A percentile compares a stretch with the other conserved stretches of the same genome.
Conservation (phyloP, 768 basidiomycete species). For the Coprinopsis cinerea region DNA sequence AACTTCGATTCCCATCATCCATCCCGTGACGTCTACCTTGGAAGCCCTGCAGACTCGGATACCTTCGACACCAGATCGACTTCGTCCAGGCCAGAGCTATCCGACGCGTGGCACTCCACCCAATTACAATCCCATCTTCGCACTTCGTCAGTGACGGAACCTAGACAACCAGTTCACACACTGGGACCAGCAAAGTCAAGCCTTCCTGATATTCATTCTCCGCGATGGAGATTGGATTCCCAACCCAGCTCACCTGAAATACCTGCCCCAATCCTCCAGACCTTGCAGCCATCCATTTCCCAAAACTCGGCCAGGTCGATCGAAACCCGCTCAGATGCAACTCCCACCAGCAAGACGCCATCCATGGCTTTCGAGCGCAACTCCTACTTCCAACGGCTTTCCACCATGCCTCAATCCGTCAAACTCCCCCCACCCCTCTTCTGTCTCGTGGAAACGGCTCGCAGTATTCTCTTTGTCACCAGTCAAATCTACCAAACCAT, state of each 20-base stretch:
- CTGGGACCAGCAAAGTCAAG: constrained; percentile 65
- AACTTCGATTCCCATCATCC: constrained; percentile 39
- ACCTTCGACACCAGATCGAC: constrained; percentile 30
- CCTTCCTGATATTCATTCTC: constrained; percentile 68
- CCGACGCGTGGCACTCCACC: neutral
- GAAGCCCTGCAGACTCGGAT: constrained; percentile 53
- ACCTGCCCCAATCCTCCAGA: too few species aligned
- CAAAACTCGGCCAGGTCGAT: constrained; percentile 2
- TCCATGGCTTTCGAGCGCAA: constrained; percentile 77
- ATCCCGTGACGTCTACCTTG: constrained; percentile 49
- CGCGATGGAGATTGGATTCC: constrained; percentile 17
- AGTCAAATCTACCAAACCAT: constrained; percentile 89
- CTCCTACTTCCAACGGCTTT: constrained; percentile 92
- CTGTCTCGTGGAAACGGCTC: constrained; percentile 77
- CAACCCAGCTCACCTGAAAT: neutral
- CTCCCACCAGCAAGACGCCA: constrained; percentile 24
- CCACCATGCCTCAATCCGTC: constrained; percentile 63
- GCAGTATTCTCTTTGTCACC: constrained; percentile 87
- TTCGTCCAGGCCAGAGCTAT: neutral
- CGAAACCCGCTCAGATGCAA: constrained; percentile 1
- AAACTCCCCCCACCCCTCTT: constrained; percentile 67
- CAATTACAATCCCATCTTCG: constrained; percentile 46
- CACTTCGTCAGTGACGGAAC: constrained; percentile 29
- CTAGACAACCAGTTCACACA: constrained; percentile 22
- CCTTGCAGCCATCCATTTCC: constrained; percentile 4